These are phyloP conservation scores for Taphrina populina DNA, from an alignment of 1,139 yeast species.

Conservation along the genomic window DNA sequence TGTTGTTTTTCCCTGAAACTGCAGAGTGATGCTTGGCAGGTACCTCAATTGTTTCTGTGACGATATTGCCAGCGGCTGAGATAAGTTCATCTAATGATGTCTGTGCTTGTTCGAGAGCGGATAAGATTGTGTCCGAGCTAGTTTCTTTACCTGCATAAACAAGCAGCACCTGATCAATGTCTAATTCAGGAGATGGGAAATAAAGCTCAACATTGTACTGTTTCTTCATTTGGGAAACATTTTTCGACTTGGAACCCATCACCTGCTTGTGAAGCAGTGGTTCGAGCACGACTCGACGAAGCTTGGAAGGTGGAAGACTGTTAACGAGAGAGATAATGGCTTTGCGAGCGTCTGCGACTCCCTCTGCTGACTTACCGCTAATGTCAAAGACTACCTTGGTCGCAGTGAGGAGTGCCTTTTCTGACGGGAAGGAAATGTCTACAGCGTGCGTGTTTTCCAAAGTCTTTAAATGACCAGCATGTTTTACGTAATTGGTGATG, in stretches of 20 bases:
- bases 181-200: conserved; percentile 52
- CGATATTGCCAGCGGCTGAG: conserved; percentile 57
- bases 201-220: conserved; percentile 57
- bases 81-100: conserved; percentile 60
- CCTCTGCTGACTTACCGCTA: conserved; percentile 50
- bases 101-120: conserved; percentile 49
- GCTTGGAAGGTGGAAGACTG: conserved; percentile 64
- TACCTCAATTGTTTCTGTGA: conserved; percentile 54
- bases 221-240: conserved; percentile 53
- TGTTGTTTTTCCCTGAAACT: conserved; percentile 53
- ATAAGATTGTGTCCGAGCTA: conserved; percentile 49
- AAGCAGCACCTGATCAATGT: conserved; percentile 50
- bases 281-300: conserved; percentile 67
- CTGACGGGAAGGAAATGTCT: conserved; percentile 58
- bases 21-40: conserved; percentile 59
- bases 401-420: conserved; percentile 45
- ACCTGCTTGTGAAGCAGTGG: conserved; percentile 61
- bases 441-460: conserved; percentile 52
- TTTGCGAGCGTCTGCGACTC: conserved; percentile 59
- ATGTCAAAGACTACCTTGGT: conserved; percentile 51
- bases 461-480: conserved; percentile 51
- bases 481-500: conserved; percentile 63
- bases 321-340: conserved; percentile 72
- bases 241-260: conserved; percentile 43
- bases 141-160: conserved; percentile 48